Percentiles rank a stretch among this genome's conserved stretches.
phyloP scores from a whole-genome alignment of 192 early-diverging fungal genomes.

The Backusella australiensis region DNA sequence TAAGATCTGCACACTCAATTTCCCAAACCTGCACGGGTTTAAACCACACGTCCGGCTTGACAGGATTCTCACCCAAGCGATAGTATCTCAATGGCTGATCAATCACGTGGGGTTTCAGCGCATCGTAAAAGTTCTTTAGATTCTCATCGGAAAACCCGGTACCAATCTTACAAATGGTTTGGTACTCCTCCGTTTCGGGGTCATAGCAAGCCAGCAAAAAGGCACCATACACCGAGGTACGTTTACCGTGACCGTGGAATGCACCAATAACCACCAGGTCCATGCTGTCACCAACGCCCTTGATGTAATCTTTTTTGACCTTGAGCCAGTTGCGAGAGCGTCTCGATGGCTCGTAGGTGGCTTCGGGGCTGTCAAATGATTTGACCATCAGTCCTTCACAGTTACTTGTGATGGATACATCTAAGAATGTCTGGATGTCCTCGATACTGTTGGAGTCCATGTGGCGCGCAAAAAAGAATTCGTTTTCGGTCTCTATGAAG shows the following conservation, averaged over 20 bases:
- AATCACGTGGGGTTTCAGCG: constrained; percentile 75
- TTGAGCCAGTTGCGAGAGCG: constrained; percentile 99
- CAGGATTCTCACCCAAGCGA: constrained; percentile 63
- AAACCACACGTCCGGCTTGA: constrained; percentile 97
- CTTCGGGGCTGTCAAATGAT: constrained; percentile 78
- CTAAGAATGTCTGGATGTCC: constrained; percentile 93
- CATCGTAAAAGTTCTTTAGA: constrained; percentile 68
- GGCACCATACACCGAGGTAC: constrained; percentile 93
- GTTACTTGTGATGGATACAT: constrained; percentile 76
- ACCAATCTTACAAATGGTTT: constrained; percentile 98
- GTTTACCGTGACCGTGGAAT: constrained; percentile 91
- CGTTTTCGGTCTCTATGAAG: constrained; percentile 79
- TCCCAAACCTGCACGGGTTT: constrained; percentile 92
- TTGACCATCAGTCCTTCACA: constrained; percentile 99
- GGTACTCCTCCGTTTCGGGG: constrained; percentile 90
- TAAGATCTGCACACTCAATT: constrained; percentile 94
- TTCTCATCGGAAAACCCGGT: constrained; percentile 95
- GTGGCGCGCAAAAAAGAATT: constrained; percentile 87
- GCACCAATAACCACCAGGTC: constrained; percentile 98
- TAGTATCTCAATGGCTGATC: constrained; percentile 81
- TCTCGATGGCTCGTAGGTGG: constrained; percentile 94
- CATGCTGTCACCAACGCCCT: constrained; percentile 92
- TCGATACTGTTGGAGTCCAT: constrained; percentile 84
- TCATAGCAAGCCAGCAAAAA: constrained; percentile 98
- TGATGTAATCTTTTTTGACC: constrained; percentile 96